Evolutionary conservation across 2,329 filamentous ascomycete genomes (phyloP), one percentile per base, ranked within the genome.

Genomic region (Aureobasidium sp.): DNA sequence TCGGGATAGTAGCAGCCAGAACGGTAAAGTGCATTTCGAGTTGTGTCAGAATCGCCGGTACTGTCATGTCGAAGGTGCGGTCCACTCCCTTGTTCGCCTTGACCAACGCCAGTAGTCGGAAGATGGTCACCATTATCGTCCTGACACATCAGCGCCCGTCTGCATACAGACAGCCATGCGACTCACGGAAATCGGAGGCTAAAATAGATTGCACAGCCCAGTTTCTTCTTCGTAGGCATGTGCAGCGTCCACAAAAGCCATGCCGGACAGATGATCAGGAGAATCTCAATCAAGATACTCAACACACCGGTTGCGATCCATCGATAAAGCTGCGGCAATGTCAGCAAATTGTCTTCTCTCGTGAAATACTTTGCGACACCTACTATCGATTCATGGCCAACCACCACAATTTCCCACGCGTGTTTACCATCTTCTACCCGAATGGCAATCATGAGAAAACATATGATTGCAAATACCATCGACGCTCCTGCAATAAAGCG

Each of bases 1-100:
- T 58, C 21, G 54, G 54, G 4, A 58, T 58, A 9, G 54, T 58
- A 5, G 54, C 54, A n/a, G 54, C 54, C 9, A 58, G 32, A 7
- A 58, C 54, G 5, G 30, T 58, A 21, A 58, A 58, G 11, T 58
- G 54, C 54, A 58, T 58, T 32, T 58, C 54, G 9, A 58, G 42
- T 34, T 58, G 42, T 37, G 42, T 58, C 41, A 58, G 25, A 7
- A 58, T 32, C 27, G 14, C 13, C 5, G 54, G 54, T 14, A 58
- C n/a, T 14, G 54, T 58, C 54, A 58, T 58, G 32, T 48, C 42
- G 14, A 58, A 39, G 11, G 54, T 58, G 6, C 42, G 30, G 14
- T 58, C 54, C 4, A 6, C 6, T 9, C 21, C 42, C 4, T 36
- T 48, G 34, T 39, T 47, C 6, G 54, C 54, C 10, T 48, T 58